Evolutionary conservation across 2,329 filamentous ascomycete species (phyloP).

Genomic region (Colletotrichum sp.): DNA sequence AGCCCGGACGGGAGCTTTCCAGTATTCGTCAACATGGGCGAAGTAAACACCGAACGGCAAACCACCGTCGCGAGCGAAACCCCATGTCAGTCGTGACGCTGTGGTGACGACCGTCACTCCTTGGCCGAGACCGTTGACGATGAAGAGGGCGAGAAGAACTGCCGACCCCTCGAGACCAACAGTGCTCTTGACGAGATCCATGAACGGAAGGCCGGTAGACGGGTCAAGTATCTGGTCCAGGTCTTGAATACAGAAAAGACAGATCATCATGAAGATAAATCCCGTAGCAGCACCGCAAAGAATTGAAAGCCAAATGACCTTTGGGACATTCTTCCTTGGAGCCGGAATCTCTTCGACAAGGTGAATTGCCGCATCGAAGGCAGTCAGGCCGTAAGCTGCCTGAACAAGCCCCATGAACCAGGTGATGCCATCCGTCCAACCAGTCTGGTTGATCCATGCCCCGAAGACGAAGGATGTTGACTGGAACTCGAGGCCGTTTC

Average conservation of each 20-base stretch:
- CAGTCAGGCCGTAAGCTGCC: conserved; percentile 60
- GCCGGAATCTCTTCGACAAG: conserved; percentile 62
- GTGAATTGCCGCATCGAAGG: conserved; percentile 64
- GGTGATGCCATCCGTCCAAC: conserved; percentile 60
- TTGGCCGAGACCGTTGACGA: conserved; percentile 60
- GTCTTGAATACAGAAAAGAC: conserved; percentile 55
- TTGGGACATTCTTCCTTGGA: conserved; percentile 54
- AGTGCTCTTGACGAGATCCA: conserved; percentile 48
- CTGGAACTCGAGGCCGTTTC: conserved; percentile 48
- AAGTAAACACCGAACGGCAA: conserved; percentile 50
- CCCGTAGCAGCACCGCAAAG: conserved; percentile 51
- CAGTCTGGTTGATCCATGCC: conserved; percentile 52
- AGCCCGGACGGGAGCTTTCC: conserved; percentile 57
- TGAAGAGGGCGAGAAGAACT: conserved; percentile 55
- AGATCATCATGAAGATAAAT: conserved; percentile 57
- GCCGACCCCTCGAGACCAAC: conserved; percentile 45
- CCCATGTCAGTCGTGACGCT: conserved; percentile 57
- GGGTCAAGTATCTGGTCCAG: conserved; percentile 45
- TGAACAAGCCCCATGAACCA: conserved; percentile 65
- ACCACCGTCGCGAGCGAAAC: conserved; percentile 58
- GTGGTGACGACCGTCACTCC: conserved; percentile 57
- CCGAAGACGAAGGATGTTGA: conserved; percentile 58
- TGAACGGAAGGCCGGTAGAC: conserved; percentile 49
- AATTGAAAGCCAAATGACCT: conserved; percentile 58
- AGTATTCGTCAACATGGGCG: conserved; percentile 46